Evolutionary conservation across 1,139 yeast genomes (phyloP), one percentile per base, ranked within the genome.

Genomic region (Citeromyces hawaiiensis): DNA sequence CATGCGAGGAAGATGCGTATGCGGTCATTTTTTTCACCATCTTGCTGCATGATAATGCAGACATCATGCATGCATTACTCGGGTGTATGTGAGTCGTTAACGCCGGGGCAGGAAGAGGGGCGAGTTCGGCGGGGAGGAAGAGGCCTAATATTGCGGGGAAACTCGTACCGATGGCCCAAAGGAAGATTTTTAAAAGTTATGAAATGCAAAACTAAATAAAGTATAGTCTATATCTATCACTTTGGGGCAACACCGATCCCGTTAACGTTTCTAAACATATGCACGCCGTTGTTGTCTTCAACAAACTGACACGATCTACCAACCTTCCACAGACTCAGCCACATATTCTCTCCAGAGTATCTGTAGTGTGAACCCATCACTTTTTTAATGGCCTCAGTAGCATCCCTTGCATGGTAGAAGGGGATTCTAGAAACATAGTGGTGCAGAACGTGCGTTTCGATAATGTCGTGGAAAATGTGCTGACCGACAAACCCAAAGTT

Each of bases 391-490:
- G 86, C 91, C 40, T 64, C 81, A 41, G 83, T 71, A 37, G 91
- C 95, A 56, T 76, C 77, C 60, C 91, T 75, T 35, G 83, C 94
- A 50, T 83, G 76, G 68, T 83, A 83, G 63, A 83, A 83, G 41
- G 95, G 94, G 48, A 83, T 82, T 60, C 94, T 70, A 9, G 88
- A 78, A 42, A 80, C 81, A 59, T 75, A 83, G 61, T 83, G 95
- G 63, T 83, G 95, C 53, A 81, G 70, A 40, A 83, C 94, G 55
- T 83, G 95, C 42, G 94, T 83, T 67, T 85, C 94, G 52, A 83
- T 82, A 53, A 83, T 83, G 56, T 83, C 94, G 59, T 83, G 95
- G 75, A 83, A 81, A 50, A 83, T 68, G 64, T 75, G 76, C 56
- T 73, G 74, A 42, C 94, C 95, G 47, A 83, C 64, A 53, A 83